Conservation (phyloP, 306 rosid species). For the Styphnolobium japonicum region DNA sequence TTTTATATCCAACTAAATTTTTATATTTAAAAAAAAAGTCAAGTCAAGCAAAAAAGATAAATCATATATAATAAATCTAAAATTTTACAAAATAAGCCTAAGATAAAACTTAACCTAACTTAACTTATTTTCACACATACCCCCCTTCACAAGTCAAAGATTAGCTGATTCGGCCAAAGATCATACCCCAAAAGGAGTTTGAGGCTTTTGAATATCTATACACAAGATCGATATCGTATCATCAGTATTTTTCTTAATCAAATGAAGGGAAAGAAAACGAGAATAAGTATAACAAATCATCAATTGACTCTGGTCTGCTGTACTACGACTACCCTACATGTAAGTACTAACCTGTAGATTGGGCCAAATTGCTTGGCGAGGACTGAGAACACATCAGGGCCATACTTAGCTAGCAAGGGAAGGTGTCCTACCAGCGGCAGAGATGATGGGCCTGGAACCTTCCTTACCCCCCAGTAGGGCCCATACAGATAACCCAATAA, state of each 20-base stretch:
- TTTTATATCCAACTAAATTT: too few relatives aligned
- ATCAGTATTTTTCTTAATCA: background rate
- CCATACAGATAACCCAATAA: slow-evolving; percentile 51
- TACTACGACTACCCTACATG: background rate
- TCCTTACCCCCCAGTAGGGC: slow-evolving; percentile 83
- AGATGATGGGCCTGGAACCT: slow-evolving; percentile 87
- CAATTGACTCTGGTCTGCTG: background rate
- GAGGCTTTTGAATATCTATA: background rate
- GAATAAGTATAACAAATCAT: background rate
- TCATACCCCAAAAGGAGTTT: background rate
- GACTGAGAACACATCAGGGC: slow-evolving; percentile 86
- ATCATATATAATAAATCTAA: too few relatives aligned
- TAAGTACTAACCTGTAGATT: slow-evolving; percentile 69
- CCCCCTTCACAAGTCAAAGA: background rate
- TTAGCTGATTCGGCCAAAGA: background rate
- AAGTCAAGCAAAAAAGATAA: too few relatives aligned
- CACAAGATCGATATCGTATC: background rate
- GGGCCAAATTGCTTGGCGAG: slow-evolving; percentile 90
- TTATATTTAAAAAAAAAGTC: too few relatives aligned
- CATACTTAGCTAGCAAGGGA: slow-evolving; percentile 80
- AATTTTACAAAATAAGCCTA: too few relatives aligned
- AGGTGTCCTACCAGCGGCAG: slow-evolving; percentile 83
- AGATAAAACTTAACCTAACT: too few relatives aligned
- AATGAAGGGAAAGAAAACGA: background rate
- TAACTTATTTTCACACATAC: too few relatives aligned